Evolutionary conservation across 345 rosid genomes (phyloP).

Genomic region (Isatis tinctoria): DNA sequence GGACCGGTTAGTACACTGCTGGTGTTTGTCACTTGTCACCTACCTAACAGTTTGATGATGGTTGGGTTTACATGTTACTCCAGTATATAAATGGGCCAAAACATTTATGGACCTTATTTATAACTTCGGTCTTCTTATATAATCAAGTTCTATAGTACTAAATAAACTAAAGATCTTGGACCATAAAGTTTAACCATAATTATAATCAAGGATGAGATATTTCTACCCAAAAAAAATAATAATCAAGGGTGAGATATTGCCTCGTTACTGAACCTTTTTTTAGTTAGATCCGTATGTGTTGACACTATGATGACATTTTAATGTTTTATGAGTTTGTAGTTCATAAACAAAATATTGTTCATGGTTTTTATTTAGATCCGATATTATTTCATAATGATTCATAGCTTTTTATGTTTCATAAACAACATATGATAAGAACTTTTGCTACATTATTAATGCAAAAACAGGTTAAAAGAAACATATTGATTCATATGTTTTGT

Average conservation of each 20-base stretch:
- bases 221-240: too few species aligned
- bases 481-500: not conserved
- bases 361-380: not conserved
- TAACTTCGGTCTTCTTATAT: not conserved
- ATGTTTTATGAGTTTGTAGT: not conserved
- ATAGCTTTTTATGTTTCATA: not conserved
- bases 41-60: not conserved
- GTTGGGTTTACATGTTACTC: not conserved
- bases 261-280: too few species aligned
- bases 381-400: not conserved
- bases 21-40: not conserved
- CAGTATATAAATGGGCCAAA: not conserved
- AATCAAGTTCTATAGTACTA: not conserved
- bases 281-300: too few species aligned
- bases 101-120: not conserved
- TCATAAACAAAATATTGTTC: not conserved
- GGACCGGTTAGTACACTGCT: constrained; percentile 2
- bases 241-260: too few species aligned
- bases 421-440: too few species aligned
- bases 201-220: not conserved
- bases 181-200: too few species aligned
- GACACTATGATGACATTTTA: not conserved
- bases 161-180: not conserved
- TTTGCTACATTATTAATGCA: too few species aligned
- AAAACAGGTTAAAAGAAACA: too few species aligned